phyloP scores from a whole-genome alignment of 148 eudicot genomes.

The Persicaria maculosa region DNA sequence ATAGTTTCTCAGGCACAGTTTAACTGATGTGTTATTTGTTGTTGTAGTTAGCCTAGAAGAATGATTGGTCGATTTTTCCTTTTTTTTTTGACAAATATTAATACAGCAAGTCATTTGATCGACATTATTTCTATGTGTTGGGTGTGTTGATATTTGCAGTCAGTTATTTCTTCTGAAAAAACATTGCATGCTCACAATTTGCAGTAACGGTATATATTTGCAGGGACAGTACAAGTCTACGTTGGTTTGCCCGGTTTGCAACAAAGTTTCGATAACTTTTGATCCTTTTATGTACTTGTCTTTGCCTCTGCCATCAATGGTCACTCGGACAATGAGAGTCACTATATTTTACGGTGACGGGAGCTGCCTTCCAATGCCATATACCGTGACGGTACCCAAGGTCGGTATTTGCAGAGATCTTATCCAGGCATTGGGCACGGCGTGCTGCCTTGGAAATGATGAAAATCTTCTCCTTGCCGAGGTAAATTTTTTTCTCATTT shows the following conservation, averaged over 20 bases:
- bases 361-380: slow-evolving; percentile 82
- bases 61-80: background rate
- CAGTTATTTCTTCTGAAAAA: background rate
- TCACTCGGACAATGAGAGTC: slow-evolving; percentile 72
- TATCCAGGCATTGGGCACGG: slow-evolving; percentile 50
- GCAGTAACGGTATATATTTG: slow-evolving; percentile 13
- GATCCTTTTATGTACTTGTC: slow-evolving; percentile 99
- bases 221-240: slow-evolving; percentile 99
- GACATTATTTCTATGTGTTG: background rate
- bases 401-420: slow-evolving; percentile 79
- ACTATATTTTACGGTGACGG: slow-evolving; percentile 87
- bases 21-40: background rate
- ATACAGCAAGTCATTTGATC: background rate
- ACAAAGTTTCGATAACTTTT: slow-evolving; percentile 80
- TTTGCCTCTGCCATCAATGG: slow-evolving; percentile 81
- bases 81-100: background rate
- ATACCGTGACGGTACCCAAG: slow-evolving; percentile 66
- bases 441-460: slow-evolving; percentile 65
- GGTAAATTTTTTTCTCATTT: slow-evolving; percentile 31
- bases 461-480: slow-evolving; percentile 92
- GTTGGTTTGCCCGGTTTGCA: slow-evolving; percentile 84
- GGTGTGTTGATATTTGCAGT: background rate
- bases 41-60: background rate
- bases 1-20: background rate
- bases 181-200: slow-evolving; percentile 14